Evolutionary conservation across 2,329 filamentous ascomycete species (phyloP), one percentile per base, ranked within the genome.

Genomic region (Fusarium sarcochroum): DNA sequence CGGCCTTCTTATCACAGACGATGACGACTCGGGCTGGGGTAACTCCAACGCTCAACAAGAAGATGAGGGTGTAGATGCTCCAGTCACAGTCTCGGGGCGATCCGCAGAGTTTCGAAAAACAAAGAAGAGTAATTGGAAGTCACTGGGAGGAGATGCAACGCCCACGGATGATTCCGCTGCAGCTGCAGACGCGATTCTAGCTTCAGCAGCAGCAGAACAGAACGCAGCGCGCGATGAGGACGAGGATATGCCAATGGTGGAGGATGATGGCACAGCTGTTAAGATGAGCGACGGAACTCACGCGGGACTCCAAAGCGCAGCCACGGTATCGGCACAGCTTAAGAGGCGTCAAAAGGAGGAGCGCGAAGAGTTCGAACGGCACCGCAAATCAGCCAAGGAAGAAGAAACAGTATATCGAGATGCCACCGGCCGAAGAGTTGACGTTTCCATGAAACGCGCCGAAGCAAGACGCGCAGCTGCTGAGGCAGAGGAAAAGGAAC

Each of bases 371-470:
- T 87, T 86, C 73, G 81, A 84, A 63, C 73, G 67, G 65, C 80
- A 78, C 72, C 70, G 76, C 34, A 84, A 81, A 59, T 81, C 77
- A 65, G 78, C 77, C 40, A 80, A 83, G 58, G 87, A 87, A 32
- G 87, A 91, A 73, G 93, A 98, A 80, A 97, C 95, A 0, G 94
- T 98, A 23, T 98, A 98, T 78, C 92, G 96, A 73, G 96, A 99
- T 80, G 96, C 97, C 13, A 96, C 92, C 5, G 96, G 96, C 14
- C 88, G 94, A n/a, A 90, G 97, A 56, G 94, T 99, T 68, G 97
- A 99, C 75, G 88, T 98, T 23, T 90, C 91, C 18, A 93, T 97
- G 91, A 93, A 93, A 79, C 88, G 94, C 23, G 94, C 93, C 20
- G 94, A 98, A 78, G 91, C 93, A 50, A 87, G 93, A n/a, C 87